Conservation (phyloP, 2,329 filamentous ascomycete genomes). For the Pyricularia sp. region DNA sequence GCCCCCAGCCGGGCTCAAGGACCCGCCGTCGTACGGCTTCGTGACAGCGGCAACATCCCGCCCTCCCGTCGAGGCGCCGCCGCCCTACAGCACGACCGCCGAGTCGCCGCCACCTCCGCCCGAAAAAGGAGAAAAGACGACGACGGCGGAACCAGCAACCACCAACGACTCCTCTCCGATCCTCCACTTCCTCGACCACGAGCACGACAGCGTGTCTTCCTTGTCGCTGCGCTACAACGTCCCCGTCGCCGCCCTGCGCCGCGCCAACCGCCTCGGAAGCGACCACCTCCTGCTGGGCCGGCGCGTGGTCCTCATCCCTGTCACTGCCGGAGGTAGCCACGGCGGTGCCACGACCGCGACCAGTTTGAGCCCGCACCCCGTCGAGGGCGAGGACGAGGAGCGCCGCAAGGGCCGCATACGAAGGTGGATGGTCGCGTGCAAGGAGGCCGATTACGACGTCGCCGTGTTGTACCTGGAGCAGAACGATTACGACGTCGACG, state of each 20-base stretch:
- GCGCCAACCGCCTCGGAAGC: conserved; percentile 55
- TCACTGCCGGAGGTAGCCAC: background rate
- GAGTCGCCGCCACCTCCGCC: background rate
- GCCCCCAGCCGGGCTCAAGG: conserved; percentile 52
- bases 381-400: conserved; percentile 70
- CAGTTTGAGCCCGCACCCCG: conserved; percentile 53
- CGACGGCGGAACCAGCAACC: background rate
- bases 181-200: conserved; percentile 65
- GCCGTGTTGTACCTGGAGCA: conserved; percentile 69
- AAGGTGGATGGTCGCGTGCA: conserved; percentile 71
- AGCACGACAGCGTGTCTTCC: conserved; percentile 57
- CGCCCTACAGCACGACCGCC: conserved; percentile 14
- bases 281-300: conserved; percentile 64
- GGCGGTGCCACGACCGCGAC: background rate
- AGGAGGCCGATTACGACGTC: conserved; percentile 67
- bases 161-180: conserved; percentile 22
- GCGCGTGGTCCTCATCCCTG: conserved; percentile 60
- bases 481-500: conserved; percentile 54
- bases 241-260: conserved; percentile 51
- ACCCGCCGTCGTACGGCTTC: conserved; percentile 57
- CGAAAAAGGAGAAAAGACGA: conserved; percentile 7
- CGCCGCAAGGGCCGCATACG: conserved; percentile 60
- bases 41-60: conserved; percentile 28
- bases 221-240: conserved; percentile 65
- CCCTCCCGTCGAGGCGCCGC: conserved; percentile 16